Evolutionary conservation across 345 rosid species (phyloP).

Genomic region (Hibiscus mutabilis): DNA sequence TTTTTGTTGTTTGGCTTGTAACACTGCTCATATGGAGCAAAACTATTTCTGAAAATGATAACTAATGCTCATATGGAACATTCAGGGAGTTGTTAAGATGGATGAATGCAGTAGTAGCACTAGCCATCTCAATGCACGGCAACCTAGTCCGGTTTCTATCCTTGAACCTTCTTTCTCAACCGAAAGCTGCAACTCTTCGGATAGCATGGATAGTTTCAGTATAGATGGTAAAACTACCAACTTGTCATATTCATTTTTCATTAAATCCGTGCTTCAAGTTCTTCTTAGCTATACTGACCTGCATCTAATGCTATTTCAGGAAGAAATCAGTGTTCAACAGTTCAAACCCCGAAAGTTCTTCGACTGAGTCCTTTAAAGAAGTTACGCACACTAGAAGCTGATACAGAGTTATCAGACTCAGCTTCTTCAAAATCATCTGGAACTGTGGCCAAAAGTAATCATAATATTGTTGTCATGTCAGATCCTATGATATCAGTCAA

Average conservation of each 20-base stretch:
- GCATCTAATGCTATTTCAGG: slow-evolving; percentile 29
- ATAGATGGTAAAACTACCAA: slow-evolving; percentile 32
- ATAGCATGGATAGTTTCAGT: slow-evolving; percentile 41
- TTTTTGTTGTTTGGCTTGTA: not conserved
- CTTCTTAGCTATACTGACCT: slow-evolving; percentile 4
- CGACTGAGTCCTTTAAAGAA: slow-evolving; percentile 34
- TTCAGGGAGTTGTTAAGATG: slow-evolving; percentile 32
- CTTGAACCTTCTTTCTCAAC: slow-evolving; percentile 53
- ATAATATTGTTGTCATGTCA: slow-evolving; percentile 6
- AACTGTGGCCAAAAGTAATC: slow-evolving; percentile 23
- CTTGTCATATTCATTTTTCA: not conserved
- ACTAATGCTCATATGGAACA: slow-evolving; percentile 5
- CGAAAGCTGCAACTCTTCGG: slow-evolving; percentile 59
- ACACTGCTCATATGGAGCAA: not conserved
- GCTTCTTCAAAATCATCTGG: slow-evolving; percentile 51
- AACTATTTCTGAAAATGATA: not conserved
- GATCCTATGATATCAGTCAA: slow-evolving; percentile 20
- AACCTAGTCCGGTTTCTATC: slow-evolving; percentile 69
- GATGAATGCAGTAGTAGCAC: slow-evolving; percentile 36
- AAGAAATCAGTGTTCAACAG: slow-evolving; percentile 39
- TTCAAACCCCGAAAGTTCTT: slow-evolving; percentile 42
- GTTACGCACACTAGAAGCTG: slow-evolving; percentile 33
- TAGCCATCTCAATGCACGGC: slow-evolving; percentile 31
- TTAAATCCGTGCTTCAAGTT: not conserved
- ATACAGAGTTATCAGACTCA: slow-evolving; percentile 55